Evolutionary conservation across 1,284 basidiomycete species (phyloP), one percentile per base, ranked within the genome.

Genomic region (Cutaneotrichosporon spelunceum): DNA sequence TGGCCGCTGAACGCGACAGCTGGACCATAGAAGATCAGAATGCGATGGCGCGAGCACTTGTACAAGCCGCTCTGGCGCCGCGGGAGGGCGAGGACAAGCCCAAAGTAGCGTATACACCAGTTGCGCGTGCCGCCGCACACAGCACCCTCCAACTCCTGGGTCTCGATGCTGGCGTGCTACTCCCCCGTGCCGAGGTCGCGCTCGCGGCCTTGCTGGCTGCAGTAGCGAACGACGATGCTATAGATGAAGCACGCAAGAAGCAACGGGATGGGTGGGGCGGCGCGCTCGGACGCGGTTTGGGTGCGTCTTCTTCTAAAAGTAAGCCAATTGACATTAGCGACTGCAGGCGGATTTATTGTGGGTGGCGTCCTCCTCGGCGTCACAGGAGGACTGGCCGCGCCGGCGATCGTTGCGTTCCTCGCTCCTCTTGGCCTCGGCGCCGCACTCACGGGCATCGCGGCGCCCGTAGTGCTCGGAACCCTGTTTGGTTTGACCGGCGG

Each of bases 331-430:
- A 64, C 60, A 34, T 19, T 48, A 71, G 82, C 82, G 1, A 83
- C 81, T 0, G 82, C 80, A 0, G 81, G 80, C 0, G 83, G 82
- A 0, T 79, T 82, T 26, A 73, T 83, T 7, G 72, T 71, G 2
- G 74, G 74, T 2, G 74, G 73, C 27, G 79, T 83, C 0, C 74
- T 82, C 0, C 78, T 84, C 36, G 83, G 83, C 6, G 69, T 84
- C 5, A 84, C 83, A 0, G 83, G 82, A 21, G 83, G 83, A 2
- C 74, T 84, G 1, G 83, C 82, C 0, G 82, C 83, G 10, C 83
- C 83, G 0, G 79, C 81, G 0, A 76, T 84, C 7, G 78, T 81
- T 0, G 81, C 81, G 0, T 65, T 83, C 7, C 73, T 83, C 2
- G 81, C 81, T 2, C 81, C 81, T 0, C 68, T 79, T 0, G 78